Conservation (phyloP, 2,329 filamentous ascomycete genomes). For the Sporothrix schenckii region DNA sequence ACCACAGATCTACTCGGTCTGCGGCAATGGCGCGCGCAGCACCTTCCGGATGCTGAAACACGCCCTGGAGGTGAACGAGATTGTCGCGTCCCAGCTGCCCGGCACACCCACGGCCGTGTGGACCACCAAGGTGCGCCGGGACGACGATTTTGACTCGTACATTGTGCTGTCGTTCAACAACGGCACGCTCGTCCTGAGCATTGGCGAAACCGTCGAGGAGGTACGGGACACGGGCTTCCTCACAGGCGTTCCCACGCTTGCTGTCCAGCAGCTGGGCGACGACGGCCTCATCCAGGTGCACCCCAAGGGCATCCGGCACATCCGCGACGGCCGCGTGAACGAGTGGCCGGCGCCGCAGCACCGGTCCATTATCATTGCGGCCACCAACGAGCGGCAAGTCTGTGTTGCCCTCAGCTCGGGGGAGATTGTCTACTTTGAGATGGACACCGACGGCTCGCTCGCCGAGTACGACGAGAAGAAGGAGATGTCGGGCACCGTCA, state of each 20-base stretch:
- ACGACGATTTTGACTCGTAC: conserved; percentile 88
- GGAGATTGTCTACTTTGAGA: conserved; percentile 97
- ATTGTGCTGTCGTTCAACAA: conserved; percentile 94
- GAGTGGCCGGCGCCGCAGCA: conserved; percentile 95
- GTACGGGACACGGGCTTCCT: conserved; percentile 93
- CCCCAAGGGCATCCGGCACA: conserved; percentile 92
- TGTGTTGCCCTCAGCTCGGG: conserved; percentile 92
- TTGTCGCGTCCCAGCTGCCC: conserved; percentile 90
- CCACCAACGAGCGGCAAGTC: conserved; percentile 91
- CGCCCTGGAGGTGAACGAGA: conserved; percentile 88
- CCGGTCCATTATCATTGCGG: conserved; percentile 90
- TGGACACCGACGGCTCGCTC: conserved; percentile 86
- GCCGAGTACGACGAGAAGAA: conserved; percentile 95
- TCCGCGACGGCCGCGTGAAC: conserved; percentile 76
- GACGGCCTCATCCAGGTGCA: conserved; percentile 93
- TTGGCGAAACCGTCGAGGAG: conserved; percentile 95
- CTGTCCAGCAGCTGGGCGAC: conserved; percentile 91
- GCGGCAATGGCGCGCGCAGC: conserved; percentile 84
- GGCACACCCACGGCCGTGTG: conserved; percentile 90
- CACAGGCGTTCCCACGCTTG: conserved; percentile 82
- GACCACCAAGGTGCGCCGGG: conserved; percentile 84
- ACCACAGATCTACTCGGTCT: conserved; percentile 93
- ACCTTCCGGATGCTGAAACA: conserved; percentile 91
- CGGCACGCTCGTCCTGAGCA: conserved; percentile 86
- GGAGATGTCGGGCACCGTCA: conserved; percentile 93